A percentile compares a stretch with the other conserved stretches of the same genome.
These are phyloP conservation scores for Testicularia cyperi DNA, from an alignment of 1,284 basidiomycete genomes.

Conservation along the genomic window DNA sequence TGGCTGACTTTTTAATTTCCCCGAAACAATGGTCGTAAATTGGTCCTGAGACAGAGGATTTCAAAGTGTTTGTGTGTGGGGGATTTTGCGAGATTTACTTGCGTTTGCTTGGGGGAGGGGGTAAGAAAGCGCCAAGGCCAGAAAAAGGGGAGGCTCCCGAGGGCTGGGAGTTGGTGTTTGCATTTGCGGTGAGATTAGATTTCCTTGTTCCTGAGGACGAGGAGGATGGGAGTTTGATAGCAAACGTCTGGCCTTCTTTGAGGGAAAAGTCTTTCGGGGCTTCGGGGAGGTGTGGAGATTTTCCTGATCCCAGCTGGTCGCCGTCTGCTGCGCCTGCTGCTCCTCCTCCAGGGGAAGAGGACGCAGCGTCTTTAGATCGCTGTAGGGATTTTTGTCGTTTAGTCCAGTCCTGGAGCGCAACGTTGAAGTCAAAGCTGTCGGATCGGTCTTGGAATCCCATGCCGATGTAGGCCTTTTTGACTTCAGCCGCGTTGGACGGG, in stretches of 20 bases:
- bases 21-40: too few species aligned
- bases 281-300: constrained; percentile 62
- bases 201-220: too few species aligned
- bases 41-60: too few species aligned
- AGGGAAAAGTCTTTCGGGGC: constrained; percentile 87
- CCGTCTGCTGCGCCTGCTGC: background rate
- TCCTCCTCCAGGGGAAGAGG: constrained; percentile 41
- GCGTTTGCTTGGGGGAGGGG: too few species aligned
- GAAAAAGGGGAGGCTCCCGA: too few species aligned
- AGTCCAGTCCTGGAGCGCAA: constrained; percentile 86
- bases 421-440: constrained; percentile 58
- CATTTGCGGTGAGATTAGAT: too few species aligned
- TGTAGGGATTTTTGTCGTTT: constrained; percentile 53
- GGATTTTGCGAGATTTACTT: too few species aligned
- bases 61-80: constrained; percentile 29
- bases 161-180: background rate
- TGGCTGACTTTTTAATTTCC: too few species aligned
- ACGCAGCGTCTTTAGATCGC: constrained; percentile 19
- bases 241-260: constrained; percentile 95
- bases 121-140: too few species aligned
- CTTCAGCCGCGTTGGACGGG: constrained; percentile 39
- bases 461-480: constrained; percentile 54
- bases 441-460: constrained; percentile 57
- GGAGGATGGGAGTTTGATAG: constrained; percentile 48
- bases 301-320: constrained; percentile 6